phyloP scores from a whole-genome alignment of 2,329 filamentous ascomycete genomes.

The Didymella pomorum region DNA sequence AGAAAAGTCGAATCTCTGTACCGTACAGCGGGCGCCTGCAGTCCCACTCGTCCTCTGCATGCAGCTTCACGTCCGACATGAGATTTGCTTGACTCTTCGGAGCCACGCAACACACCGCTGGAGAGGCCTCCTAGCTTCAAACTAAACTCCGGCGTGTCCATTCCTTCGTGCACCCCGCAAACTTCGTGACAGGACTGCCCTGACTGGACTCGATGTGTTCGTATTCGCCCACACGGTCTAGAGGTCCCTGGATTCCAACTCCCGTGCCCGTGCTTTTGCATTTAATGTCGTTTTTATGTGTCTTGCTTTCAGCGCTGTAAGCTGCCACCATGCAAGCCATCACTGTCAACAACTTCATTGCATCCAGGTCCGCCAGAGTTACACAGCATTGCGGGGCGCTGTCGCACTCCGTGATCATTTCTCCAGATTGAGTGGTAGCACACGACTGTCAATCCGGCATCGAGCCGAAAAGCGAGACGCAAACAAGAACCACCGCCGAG shows the following conservation, averaged over 20 bases:
- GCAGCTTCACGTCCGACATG: slow-evolving; percentile 12
- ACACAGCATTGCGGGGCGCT: slow-evolving; percentile 19
- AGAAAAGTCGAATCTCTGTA: slow-evolving; percentile 9
- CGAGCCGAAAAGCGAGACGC: slow-evolving; percentile 25
- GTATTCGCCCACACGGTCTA: slow-evolving; percentile 8
- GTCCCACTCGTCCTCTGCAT: slow-evolving; percentile 14
- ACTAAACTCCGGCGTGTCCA: slow-evolving; percentile 12
- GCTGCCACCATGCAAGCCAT: slow-evolving; percentile 2
- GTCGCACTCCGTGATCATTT: slow-evolving; percentile 17
- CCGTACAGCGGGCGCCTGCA: slow-evolving; percentile 8
- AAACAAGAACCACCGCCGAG: slow-evolving; percentile 23
- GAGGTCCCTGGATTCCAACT: slow-evolving; percentile 10
- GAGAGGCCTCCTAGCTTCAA: slow-evolving; percentile 10
- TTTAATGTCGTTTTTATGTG: slow-evolving; percentile 1
- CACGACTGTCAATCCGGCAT: slow-evolving; percentile 26
- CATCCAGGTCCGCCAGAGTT: slow-evolving; percentile 6
- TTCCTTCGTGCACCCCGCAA: slow-evolving; percentile 12
- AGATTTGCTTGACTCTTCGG: slow-evolving; percentile 11
- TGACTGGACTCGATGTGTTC: slow-evolving; percentile 7
- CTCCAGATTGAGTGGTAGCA: slow-evolving; percentile 23
- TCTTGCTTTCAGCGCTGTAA: slow-evolving; percentile 3
- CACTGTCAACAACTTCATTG: slow-evolving; percentile 1
- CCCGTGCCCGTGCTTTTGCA: slow-evolving; percentile 9
- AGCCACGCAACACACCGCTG: slow-evolving; percentile 21
- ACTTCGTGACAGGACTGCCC: slow-evolving; percentile 5